Percentiles rank a stretch among this genome's conserved stretches.
Evolutionary conservation across 1,284 basidiomycete species (phyloP).

Genomic region (Microbotryum lychnidis-dioicae): DNA sequence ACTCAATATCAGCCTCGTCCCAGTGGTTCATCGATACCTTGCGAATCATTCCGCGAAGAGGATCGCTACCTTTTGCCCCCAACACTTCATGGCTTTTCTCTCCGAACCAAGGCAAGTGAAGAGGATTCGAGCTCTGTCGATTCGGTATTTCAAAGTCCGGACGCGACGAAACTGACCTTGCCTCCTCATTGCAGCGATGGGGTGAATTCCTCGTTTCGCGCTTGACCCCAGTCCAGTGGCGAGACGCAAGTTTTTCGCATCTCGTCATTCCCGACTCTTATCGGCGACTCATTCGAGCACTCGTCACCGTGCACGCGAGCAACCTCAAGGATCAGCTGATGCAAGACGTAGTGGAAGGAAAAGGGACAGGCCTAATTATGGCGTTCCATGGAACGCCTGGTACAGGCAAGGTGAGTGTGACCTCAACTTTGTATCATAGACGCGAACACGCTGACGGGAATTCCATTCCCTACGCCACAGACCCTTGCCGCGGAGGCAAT

Average conservation of each 20-base stretch:
- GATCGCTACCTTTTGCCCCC: conserved; percentile 7
- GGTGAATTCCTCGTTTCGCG: conserved; percentile 21
- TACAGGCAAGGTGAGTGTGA: conserved; percentile 11
- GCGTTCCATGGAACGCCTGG: conserved; percentile 16
- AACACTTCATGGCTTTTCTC: conserved; percentile 7
- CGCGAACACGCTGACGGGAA: no score
- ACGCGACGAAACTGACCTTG: neutral
- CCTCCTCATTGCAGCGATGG: conserved; percentile 11
- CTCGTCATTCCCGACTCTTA: conserved; percentile 25
- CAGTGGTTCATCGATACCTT: no score
- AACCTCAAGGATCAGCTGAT: conserved; percentile 20
- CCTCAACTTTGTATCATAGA: no score
- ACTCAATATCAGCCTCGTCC: neutral
- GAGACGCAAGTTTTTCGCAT: conserved; percentile 12
- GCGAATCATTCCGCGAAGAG: neutral
- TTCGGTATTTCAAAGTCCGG: no score
- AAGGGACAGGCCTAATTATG: conserved; percentile 26
- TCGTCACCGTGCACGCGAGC: conserved; percentile 26
- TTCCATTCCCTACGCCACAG: neutral
- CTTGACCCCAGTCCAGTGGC: conserved; percentile 13
- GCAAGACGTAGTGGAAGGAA: conserved; percentile 22
- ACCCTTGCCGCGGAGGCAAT: conserved; percentile 18
- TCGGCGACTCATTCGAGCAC: conserved; percentile 21
- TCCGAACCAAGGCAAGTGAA: conserved; percentile 1
- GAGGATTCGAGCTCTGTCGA: no score